A percentile compares a stretch with the other conserved stretches of the same genome.
Evolutionary conservation across 75 land plant species (phyloP).

Genomic region (Adiantum capillusveneris): DNA sequence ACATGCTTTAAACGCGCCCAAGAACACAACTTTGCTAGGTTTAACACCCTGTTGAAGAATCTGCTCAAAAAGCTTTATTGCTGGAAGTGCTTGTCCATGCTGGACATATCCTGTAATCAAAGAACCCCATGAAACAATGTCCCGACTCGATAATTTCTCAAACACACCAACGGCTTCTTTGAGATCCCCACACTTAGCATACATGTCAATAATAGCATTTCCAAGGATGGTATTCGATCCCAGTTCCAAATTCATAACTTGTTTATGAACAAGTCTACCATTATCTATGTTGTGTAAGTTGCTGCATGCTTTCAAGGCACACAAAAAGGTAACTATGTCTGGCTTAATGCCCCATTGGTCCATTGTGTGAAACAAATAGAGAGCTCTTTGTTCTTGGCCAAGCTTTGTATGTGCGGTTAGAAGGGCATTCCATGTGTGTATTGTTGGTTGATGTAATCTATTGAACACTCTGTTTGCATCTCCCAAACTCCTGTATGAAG

Average conservation of each 20-base stretch:
- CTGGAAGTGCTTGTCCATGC: background rate
- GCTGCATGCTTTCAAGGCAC: slow-evolving; percentile 2
- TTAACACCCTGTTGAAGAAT: background rate
- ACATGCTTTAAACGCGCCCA: background rate
- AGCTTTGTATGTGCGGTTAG: background rate
- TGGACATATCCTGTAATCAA: background rate
- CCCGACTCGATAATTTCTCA: background rate
- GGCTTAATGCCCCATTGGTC: background rate
- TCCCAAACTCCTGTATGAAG: background rate
- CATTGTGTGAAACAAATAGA: background rate
- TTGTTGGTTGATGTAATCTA: background rate
- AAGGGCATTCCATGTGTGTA: slow-evolving; percentile 1
- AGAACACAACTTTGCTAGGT: background rate
- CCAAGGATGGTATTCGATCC: too few relatives aligned
- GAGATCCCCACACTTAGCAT: background rate
- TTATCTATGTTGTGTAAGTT: background rate
- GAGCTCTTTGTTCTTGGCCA: background rate
- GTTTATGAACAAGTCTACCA: background rate
- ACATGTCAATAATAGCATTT: background rate
- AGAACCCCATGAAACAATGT: background rate
- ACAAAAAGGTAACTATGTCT: background rate
- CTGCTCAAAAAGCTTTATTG: background rate
- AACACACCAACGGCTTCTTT: background rate
- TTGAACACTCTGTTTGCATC: slow-evolving; percentile 1
- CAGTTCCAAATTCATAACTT: background rate